phyloP scores from a whole-genome alignment of 805 yeast genomes.

The Saccharomycopsis javanensis region DNA sequence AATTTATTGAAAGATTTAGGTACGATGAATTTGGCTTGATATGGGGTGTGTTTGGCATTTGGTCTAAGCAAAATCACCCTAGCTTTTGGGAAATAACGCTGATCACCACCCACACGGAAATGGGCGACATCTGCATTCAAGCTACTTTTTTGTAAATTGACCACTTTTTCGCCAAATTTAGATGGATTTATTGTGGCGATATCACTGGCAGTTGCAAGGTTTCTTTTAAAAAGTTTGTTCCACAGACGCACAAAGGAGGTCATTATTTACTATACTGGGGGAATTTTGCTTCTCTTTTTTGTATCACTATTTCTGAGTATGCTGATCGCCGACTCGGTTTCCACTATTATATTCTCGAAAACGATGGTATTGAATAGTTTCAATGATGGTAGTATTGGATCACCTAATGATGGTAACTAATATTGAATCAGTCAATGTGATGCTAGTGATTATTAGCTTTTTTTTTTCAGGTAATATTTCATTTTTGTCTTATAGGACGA shows the following conservation, averaged over 20 bases:
- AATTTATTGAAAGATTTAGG: constrained; percentile 90
- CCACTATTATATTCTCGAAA: too few relatives aligned
- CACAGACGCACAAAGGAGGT: constrained; percentile 5
- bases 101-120: constrained; percentile 69
- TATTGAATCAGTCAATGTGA: too few relatives aligned
- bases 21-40: constrained; percentile 91
- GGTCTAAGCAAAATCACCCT: constrained; percentile 75
- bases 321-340: too few relatives aligned
- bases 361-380: too few relatives aligned
- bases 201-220: constrained; percentile 25
- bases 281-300: too few relatives aligned
- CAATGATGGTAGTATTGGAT: too few relatives aligned
- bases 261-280: too few relatives aligned
- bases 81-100: constrained; percentile 79
- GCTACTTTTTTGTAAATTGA: constrained; percentile 36
- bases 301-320: too few relatives aligned
- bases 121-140: constrained; percentile 62
- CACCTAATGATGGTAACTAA: too few relatives aligned
- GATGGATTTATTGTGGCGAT: constrained; percentile 16
- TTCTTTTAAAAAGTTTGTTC: constrained; percentile 21
- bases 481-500: too few relatives aligned
- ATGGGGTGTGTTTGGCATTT: constrained; percentile 94
- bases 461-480: too few relatives aligned
- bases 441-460: too few relatives aligned
- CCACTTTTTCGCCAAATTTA: constrained; percentile 24